phyloP scores from a whole-genome alignment of 306 rosid species.

The Lagenaria siceraria region DNA sequence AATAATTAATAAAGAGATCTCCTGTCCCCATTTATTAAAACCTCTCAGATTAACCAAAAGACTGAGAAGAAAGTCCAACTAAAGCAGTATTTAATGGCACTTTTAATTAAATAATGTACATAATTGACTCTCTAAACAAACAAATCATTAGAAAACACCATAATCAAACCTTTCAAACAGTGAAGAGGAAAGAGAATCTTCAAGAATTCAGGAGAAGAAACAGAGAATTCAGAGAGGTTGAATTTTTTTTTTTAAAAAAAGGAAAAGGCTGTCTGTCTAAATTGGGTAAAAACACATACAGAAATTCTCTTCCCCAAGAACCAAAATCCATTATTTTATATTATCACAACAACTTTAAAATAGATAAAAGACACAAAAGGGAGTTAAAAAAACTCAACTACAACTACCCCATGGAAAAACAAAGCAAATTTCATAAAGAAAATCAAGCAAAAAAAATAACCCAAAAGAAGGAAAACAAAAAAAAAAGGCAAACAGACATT shows the following conservation, averaged over 20 bases:
- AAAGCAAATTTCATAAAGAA: neutral
- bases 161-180: neutral
- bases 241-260: no score
- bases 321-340: neutral
- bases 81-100: neutral
- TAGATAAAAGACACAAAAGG: neutral
- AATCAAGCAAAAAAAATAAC: neutral
- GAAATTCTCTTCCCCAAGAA: neutral
- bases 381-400: neutral
- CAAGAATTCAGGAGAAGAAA: neutral
- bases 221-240: neutral
- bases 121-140: neutral
- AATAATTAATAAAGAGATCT: conserved; percentile 2
- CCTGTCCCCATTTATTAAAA: neutral
- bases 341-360: neutral
- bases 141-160: conserved; percentile 2
- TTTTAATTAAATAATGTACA: neutral
- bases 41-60: neutral
- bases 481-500: neutral
- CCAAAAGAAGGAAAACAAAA: neutral
- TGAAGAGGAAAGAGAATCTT: neutral
- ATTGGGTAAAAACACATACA: neutral
- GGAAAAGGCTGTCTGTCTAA: neutral
- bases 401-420: neutral
- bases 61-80: neutral